Base-by-base conservation (phyloP, 2,329 filamentous ascomycete species). In the Aquanectria penicillioides region DNA sequence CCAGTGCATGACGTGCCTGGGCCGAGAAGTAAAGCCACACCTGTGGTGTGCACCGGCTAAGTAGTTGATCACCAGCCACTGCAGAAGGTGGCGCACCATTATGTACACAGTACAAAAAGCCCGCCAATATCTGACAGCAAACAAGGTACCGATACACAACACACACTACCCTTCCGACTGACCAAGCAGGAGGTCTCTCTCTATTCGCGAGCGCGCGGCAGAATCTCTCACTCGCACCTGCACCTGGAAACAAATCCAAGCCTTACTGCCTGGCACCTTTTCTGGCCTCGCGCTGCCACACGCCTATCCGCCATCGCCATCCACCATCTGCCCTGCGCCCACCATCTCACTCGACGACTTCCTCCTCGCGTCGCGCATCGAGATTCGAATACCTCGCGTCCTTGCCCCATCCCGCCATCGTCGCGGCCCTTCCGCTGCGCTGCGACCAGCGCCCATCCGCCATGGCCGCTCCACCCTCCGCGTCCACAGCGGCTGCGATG, bases 381-480 rank as follows among this genome's bases (percentile, higher is more conserved):
- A 65, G 40, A 37, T 23, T 18, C 41, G 28, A 23, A 28, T 22
- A 12, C 31, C 46, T 37, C 54, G 54, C 59, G 57, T 49, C 51
- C 28, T 34, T 43, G 51, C 33, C 37, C 34, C 36, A 48, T 51
- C 55, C 57, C 72, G 72, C 73, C 72, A 70, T 69, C 65, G 69
- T 70, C 67, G 75, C 74, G 76, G 74, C 76, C 73, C 71, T 71
- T 70, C 67, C 68, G 74, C 67, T 69, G 70, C 71, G 72, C 66
- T 63, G 63, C 67, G 64, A 66, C 59, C 48, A 63, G 61, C 64
- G 64, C 66, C 63, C 66, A 64, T 66, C 68, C 65, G 64, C 68
- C 68, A 83, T 83, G 80, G 80, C 81, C 63, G 73, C 77, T 59
- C 77, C 77, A 68, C 74, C 75, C 62, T 76, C 79, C 66, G 70